A percentile compares a stretch with the other conserved stretches of the same genome.
phyloP scores from a whole-genome alignment of 176 grass and related monocot genomes.

The Tillandsia leiboldiana region DNA sequence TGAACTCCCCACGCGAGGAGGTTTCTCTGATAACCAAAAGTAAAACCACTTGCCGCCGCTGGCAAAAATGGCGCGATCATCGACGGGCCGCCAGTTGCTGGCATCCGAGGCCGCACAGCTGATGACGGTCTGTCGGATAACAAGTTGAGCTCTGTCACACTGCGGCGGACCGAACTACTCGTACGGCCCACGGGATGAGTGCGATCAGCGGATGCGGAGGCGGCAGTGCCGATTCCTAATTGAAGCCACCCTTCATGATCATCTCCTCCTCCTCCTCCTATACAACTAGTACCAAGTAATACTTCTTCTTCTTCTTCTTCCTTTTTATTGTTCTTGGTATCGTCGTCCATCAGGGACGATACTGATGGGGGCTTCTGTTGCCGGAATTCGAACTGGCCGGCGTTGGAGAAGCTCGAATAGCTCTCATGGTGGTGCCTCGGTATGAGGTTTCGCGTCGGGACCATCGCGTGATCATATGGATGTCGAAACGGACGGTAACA shows the following conservation, averaged over 20 bases:
- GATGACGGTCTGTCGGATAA: background rate
- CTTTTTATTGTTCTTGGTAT: slow-evolving; percentile 10
- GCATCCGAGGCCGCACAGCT: background rate
- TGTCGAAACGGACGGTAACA: background rate
- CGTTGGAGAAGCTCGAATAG: slow-evolving; percentile 15
- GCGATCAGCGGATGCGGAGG: background rate
- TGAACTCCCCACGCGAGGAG: no score
- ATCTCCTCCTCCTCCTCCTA: slow-evolving; percentile 2
- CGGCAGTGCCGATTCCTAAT: slow-evolving; percentile 36
- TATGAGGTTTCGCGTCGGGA: slow-evolving; percentile 46
- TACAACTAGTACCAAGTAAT: slow-evolving; percentile 14
- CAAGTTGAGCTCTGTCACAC: background rate
- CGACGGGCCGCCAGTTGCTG: background rate
- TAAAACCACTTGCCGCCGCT: background rate
- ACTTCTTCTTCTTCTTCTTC: slow-evolving; percentile 15
- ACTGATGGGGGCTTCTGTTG: background rate
- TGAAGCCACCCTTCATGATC: slow-evolving; percentile 56
- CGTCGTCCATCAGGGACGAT: slow-evolving; percentile 33
- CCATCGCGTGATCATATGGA: slow-evolving; percentile 34
- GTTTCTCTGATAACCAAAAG: no score
- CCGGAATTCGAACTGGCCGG: slow-evolving; percentile 21
- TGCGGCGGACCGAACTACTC: background rate
- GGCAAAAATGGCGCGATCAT: background rate
- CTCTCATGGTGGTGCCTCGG: slow-evolving; percentile 20
- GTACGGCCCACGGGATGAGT: no score